phyloP scores from a whole-genome alignment of 108 stramenopile genomes.

The Nitzschia sp. region DNA sequence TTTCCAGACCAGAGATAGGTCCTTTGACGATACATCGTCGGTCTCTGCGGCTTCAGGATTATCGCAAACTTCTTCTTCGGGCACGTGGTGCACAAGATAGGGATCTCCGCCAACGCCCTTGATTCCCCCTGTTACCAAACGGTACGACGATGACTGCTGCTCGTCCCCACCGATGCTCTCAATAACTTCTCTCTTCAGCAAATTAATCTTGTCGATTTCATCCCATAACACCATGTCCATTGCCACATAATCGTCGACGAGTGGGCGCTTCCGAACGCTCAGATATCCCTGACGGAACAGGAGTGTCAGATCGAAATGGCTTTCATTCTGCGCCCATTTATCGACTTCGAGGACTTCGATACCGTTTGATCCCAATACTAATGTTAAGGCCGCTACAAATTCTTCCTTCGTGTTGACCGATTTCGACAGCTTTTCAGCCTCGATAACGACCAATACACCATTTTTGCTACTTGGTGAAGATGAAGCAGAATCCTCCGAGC shows the following conservation, averaged over 20 bases:
- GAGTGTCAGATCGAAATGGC: background rate
- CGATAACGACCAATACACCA: constrained; percentile 51
- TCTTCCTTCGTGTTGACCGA: background rate
- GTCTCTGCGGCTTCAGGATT: background rate
- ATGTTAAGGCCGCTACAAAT: background rate
- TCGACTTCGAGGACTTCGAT: background rate
- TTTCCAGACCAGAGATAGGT: background rate
- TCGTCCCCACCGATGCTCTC: background rate
- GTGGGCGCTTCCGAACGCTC: background rate
- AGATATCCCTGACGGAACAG: background rate
- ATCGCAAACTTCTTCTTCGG: background rate
- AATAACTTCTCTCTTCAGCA: background rate
- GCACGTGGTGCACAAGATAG: background rate
- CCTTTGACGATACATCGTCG: background rate
- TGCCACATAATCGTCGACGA: background rate
- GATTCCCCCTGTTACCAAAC: constrained; percentile 71
- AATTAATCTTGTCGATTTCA: constrained; percentile 14
- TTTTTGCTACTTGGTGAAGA: constrained; percentile 27
- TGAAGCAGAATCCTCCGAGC: constrained; percentile 23
- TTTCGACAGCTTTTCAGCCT: constrained; percentile 55
- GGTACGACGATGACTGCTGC: constrained; percentile 38
- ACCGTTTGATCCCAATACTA: background rate
- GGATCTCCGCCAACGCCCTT: background rate
- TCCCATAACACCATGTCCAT: constrained; percentile 2
- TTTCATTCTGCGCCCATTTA: background rate